Conservation (phyloP, 2,329 filamentous ascomycete genomes). For the Dothistroma pini region DNA sequence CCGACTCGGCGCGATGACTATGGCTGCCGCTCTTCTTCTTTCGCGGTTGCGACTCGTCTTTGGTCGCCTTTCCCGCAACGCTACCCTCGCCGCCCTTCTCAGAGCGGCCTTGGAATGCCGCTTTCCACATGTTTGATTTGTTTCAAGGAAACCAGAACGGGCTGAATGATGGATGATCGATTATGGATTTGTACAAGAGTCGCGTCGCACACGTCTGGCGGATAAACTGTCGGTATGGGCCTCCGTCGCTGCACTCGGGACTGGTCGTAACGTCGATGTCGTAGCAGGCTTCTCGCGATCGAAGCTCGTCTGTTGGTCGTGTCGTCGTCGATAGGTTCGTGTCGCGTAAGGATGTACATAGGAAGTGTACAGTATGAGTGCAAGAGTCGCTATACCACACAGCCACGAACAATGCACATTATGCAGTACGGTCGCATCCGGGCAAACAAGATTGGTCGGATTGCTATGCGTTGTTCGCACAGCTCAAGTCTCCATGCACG, state of each 20-base stretch:
- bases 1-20: slow-evolving; percentile 22
- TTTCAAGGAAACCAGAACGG: not conserved
- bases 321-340: slow-evolving; percentile 1
- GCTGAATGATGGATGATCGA: not conserved
- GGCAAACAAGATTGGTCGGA: not conserved
- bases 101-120: slow-evolving; percentile 34
- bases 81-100: slow-evolving; percentile 25
- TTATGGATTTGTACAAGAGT: not conserved
- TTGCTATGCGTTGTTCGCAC: not conserved
- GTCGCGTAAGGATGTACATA: slow-evolving; percentile 5
- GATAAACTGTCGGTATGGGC: not conserved
- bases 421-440: not conserved
- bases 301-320: slow-evolving; percentile 6
- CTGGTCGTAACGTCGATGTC: slow-evolving; percentile 7
- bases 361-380: not conserved
- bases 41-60: slow-evolving; percentile 17
- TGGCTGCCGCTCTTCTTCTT: slow-evolving; percentile 28
- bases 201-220: not conserved
- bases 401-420: not conserved
- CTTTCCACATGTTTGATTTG: slow-evolving; percentile 32
- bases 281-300: slow-evolving; percentile 5
- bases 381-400: not conserved
- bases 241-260: not conserved
- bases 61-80: slow-evolving; percentile 12
- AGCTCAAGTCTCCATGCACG: not conserved